Evolutionary conservation across 768 basidiomycete species (phyloP).

Genomic region (Russula brevipes): DNA sequence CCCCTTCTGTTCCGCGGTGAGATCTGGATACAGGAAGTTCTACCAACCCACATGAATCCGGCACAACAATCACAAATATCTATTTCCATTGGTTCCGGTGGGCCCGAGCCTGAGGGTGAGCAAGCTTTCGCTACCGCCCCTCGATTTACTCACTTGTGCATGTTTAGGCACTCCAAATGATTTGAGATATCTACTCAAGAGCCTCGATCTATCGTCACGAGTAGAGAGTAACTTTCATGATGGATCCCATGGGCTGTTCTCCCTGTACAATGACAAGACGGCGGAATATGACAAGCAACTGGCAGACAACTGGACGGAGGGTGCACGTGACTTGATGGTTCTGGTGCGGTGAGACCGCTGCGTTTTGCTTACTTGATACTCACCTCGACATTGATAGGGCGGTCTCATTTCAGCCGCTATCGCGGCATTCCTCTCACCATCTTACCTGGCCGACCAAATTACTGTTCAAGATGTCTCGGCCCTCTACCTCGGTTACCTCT

Average conservation of each 20-base stretch:
- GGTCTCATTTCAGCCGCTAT: constrained; percentile 8
- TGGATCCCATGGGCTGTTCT: constrained; percentile 2
- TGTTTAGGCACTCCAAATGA: neutral
- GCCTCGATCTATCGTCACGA: neutral
- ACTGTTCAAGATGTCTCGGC: constrained; percentile 7
- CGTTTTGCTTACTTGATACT: neutral
- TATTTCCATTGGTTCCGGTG: too few relatives aligned
- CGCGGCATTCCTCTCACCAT: neutral
- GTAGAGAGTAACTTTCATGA: neutral
- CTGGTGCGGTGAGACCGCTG: too few relatives aligned
- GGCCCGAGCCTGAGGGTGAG: too few relatives aligned
- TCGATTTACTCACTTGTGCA: neutral
- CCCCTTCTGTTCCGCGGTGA: too few relatives aligned
- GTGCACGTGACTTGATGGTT: neutral
- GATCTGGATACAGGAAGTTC: too few relatives aligned
- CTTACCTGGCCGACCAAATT: neutral
- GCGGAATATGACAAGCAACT: neutral
- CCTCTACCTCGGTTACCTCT: constrained; percentile 1
- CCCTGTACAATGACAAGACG: constrained; percentile 6
- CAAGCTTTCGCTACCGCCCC: too few relatives aligned
- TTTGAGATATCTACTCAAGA: neutral
- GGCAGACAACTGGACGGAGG: constrained; percentile 6
- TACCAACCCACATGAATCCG: too few relatives aligned
- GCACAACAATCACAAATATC: too few relatives aligned
- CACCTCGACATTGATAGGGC: neutral